phyloP scores from a whole-genome alignment of 2,329 filamentous ascomycete genomes.

The Cladobotryum mycophilum region DNA sequence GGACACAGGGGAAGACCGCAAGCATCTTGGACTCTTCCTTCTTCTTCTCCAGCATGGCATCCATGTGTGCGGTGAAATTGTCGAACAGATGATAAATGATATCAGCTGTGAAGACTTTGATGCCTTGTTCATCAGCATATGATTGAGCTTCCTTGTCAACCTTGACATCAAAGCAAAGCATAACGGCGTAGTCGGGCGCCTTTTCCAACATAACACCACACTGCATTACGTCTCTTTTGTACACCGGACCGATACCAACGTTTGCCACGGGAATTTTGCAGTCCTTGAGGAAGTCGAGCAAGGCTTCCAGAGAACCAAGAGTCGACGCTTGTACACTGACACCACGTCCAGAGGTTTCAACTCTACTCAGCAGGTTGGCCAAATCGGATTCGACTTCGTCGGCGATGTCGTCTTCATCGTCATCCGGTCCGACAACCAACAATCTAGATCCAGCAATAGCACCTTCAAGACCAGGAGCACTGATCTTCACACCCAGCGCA shows the following conservation, averaged over 20 bases:
- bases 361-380: constrained; percentile 81
- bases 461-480: constrained; percentile 87
- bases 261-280: constrained; percentile 98
- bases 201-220: constrained; percentile 96
- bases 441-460: constrained; percentile 95
- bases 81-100: constrained; percentile 99
- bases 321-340: constrained; percentile 97
- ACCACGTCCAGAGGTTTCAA: constrained; percentile 87
- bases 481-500: constrained; percentile 97
- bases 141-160: constrained; percentile 91
- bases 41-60: constrained; percentile 75
- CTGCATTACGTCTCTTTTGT: constrained; percentile 96
- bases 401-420: constrained; percentile 94
- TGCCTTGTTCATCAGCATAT: constrained; percentile 87
- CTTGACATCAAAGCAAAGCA: constrained; percentile 99
- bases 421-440: constrained; percentile 87
- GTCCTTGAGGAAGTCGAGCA: constrained; percentile 91
- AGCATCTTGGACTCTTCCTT: constrained; percentile 95
- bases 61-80: constrained; percentile 92
- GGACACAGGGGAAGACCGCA: constrained; percentile 93
- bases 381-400: constrained; percentile 96
- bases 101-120: constrained; percentile 97
- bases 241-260: constrained; percentile 94
- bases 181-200: constrained; percentile 89
- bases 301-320: constrained; percentile 88